Conservation (phyloP, 345 rosid genomes). For the Brassica cretica region DNA sequence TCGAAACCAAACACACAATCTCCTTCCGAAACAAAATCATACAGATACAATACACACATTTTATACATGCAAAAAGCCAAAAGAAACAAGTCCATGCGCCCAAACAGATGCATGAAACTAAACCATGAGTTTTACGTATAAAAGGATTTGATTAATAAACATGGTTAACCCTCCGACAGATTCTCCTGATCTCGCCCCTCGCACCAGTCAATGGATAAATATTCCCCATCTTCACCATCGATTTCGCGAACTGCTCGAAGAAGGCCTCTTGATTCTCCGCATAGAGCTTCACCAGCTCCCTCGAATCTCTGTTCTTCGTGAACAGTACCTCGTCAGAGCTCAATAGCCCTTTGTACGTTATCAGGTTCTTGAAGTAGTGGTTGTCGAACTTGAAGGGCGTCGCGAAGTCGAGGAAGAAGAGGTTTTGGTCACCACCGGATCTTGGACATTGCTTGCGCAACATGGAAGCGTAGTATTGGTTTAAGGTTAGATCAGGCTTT, state of each 20-base stretch:
- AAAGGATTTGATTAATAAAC: conserved; percentile 20
- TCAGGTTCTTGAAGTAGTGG: conserved; percentile 67
- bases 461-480: conserved; percentile 48
- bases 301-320: conserved; percentile 53
- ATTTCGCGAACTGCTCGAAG: conserved; percentile 69
- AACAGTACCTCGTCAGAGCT: conserved; percentile 69
- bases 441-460: conserved; percentile 50
- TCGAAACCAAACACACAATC: neutral
- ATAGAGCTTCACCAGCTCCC: conserved; percentile 57
- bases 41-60: conserved; percentile 8
- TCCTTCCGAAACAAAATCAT: neutral
- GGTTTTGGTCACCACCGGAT: conserved; percentile 62
- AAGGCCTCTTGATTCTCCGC: conserved; percentile 55
- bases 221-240: conserved; percentile 81
- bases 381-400: conserved; percentile 71
- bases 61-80: conserved; percentile 6
- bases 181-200: conserved; percentile 62
- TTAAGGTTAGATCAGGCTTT: conserved; percentile 57
- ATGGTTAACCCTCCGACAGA: conserved; percentile 63
- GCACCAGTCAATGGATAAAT: conserved; percentile 66
- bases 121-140: neutral
- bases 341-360: conserved; percentile 64
- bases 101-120: conserved; percentile 13
- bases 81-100: conserved; percentile 12
- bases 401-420: conserved; percentile 55